These are phyloP conservation scores for Trichopus zeylanicus DNA, from an alignment of 116 monocot genomes.

Conservation along the genomic window DNA sequence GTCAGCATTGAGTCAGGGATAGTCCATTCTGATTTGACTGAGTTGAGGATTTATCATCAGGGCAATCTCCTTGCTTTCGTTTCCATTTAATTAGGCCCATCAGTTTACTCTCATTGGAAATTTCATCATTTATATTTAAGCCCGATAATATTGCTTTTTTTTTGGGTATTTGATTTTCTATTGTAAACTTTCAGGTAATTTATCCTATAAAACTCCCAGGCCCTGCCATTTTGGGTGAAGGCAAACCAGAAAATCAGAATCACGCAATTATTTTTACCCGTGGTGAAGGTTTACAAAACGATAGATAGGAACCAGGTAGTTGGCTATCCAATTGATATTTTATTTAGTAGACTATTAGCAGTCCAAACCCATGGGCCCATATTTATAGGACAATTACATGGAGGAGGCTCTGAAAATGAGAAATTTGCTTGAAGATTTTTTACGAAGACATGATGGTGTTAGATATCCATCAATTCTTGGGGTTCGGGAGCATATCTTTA, in stretches of 20 bases:
- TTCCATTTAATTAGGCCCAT: no score
- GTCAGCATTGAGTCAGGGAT: no score
- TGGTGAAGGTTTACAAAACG: constrained; percentile 9
- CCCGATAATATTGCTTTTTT: no score
- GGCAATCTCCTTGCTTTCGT: no score
- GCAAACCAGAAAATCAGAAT: constrained; percentile 10
- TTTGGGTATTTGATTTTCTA: background rate
- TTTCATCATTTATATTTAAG: no score
- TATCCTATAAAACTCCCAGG: constrained; percentile 11
- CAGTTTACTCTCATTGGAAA: no score
- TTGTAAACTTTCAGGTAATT: background rate
- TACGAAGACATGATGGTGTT: constrained; percentile 46
- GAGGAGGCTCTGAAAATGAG: constrained; percentile 77
- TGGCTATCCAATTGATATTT: background rate
- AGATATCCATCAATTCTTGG: constrained; percentile 64
- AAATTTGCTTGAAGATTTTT: constrained; percentile 64
- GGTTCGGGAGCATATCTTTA: constrained; percentile 66
- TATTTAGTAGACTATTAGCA: background rate
- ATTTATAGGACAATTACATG: constrained; percentile 55
- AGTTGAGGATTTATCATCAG: no score
- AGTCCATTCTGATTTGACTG: no score
- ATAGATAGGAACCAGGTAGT: constrained; percentile 15
- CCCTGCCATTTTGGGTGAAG: constrained; percentile 10
- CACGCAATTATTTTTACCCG: constrained; percentile 9
- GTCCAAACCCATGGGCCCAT: background rate